Percentiles rank a stretch among this genome's conserved stretches.
These are phyloP conservation scores for Schizosaccharomyces versatilis DNA, from an alignment of 1,139 yeast genomes.

Conservation along the genomic window DNA sequence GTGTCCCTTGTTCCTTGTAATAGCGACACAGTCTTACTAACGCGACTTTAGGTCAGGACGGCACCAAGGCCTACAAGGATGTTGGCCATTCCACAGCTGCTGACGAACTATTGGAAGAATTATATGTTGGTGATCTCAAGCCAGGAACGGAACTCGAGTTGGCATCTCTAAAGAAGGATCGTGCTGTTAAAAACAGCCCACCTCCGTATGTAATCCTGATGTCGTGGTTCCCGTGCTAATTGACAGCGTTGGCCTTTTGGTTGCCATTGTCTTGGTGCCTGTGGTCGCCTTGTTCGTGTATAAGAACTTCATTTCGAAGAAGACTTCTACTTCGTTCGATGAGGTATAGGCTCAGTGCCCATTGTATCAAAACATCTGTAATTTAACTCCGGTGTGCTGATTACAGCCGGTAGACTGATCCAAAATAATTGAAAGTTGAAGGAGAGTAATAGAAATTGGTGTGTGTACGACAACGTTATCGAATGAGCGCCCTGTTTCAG, in stretches of 20 bases:
- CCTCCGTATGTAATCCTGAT: background rate
- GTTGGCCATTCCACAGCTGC: constrained; percentile 98
- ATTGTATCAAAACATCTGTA: too few species aligned
- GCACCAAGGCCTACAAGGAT: constrained; percentile 85
- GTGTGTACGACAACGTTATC: too few species aligned
- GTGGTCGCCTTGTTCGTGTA: background rate
- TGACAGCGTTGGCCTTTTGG: background rate
- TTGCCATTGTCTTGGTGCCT: background rate
- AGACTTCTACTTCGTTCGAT: too few species aligned
- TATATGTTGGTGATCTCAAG: constrained; percentile 44
- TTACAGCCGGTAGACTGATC: too few species aligned
- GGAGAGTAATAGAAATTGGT: too few species aligned
- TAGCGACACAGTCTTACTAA: too few species aligned
- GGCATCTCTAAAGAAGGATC: background rate
- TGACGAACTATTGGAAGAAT: constrained; percentile 42
- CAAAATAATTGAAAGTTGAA: too few species aligned
- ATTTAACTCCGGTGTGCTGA: too few species aligned
- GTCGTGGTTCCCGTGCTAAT: background rate
- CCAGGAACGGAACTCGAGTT: background rate
- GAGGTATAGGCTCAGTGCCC: too few species aligned
- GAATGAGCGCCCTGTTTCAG: too few species aligned
- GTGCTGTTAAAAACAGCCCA: background rate
- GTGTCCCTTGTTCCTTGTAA: background rate
- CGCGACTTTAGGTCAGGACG: constrained; percentile 29
- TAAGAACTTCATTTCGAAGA: background rate